A percentile compares a stretch with the other conserved stretches of the same genome.
These are phyloP conservation scores for Penicillium herquei DNA, from an alignment of 495 filamentous ascomycete genomes.

Conservation along the genomic window DNA sequence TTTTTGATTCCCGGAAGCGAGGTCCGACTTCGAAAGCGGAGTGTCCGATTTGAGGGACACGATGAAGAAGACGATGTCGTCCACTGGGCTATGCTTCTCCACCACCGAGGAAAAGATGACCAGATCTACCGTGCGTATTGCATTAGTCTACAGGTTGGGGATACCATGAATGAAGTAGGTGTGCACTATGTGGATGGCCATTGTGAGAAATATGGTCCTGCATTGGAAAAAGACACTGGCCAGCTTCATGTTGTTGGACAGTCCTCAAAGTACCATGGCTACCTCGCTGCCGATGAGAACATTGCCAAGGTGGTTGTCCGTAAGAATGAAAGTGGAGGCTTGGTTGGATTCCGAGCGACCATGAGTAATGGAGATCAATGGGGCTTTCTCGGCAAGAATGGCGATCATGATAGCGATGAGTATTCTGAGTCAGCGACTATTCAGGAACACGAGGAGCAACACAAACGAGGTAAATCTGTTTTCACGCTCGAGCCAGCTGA, in stretches of 20 bases:
- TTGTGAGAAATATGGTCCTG: conserved; percentile 33
- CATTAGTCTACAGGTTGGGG: conserved; percentile 38
- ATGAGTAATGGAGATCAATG: conserved; percentile 30
- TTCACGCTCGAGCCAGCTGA: conserved; percentile 21
- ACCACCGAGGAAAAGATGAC: conserved; percentile 9
- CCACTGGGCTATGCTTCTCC: conserved; percentile 14
- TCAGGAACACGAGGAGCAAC: background rate
- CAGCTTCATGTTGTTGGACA: conserved; percentile 25
- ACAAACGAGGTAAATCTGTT: background rate
- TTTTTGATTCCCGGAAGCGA: conserved; percentile 15
- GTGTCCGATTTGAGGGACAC: conserved; percentile 3
- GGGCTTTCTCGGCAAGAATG: conserved; percentile 27
- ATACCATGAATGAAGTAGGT: conserved; percentile 33
- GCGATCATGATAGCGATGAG: conserved; percentile 1
- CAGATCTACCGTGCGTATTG: conserved; percentile 20
- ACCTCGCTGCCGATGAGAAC: conserved; percentile 23
- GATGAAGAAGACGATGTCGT: background rate
- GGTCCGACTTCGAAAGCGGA: conserved; percentile 22
- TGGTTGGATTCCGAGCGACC: conserved; percentile 35
- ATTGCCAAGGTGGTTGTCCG: conserved; percentile 32
- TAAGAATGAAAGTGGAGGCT: conserved; percentile 10
- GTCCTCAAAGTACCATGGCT: conserved; percentile 21
- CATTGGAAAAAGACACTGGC: background rate
- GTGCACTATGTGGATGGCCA: conserved; percentile 37
- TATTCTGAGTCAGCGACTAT: background rate